Conservation (phyloP, 140 eudicot species). For the Ambrosia hybrid region DNA sequence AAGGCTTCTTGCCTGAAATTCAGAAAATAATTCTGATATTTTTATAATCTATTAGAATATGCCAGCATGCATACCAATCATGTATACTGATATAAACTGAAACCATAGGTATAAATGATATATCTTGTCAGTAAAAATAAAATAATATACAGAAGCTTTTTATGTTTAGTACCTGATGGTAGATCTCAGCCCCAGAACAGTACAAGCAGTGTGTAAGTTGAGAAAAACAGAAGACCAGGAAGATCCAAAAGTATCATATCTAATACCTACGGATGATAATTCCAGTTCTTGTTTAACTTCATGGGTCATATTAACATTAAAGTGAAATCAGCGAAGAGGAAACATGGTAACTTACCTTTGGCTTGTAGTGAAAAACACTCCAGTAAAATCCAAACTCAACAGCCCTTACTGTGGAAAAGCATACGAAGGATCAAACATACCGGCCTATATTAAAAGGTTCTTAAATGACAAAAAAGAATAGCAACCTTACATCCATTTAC, state of each 20-base stretch:
- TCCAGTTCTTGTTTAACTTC: background rate
- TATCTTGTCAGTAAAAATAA: background rate
- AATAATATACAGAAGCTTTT: background rate
- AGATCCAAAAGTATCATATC: slow-evolving; percentile 69
- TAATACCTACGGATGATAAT: slow-evolving; percentile 45
- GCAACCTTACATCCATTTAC: slow-evolving; percentile 75
- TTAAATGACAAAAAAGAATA: slow-evolving; percentile 22
- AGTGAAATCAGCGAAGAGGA: slow-evolving; percentile 1
- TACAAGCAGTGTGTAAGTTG: slow-evolving; percentile 85
- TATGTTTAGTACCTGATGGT: slow-evolving; percentile 54
- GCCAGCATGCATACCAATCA: background rate
- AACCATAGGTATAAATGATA: background rate
- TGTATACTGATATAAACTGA: background rate
- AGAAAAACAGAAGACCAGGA: slow-evolving; percentile 88
- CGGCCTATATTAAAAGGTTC: background rate
- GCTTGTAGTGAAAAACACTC: slow-evolving; percentile 41
- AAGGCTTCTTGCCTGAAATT: slow-evolving; percentile 76
- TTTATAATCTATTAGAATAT: background rate
- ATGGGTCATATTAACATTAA: background rate
- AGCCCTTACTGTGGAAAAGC: slow-evolving; percentile 55
- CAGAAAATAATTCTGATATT: slow-evolving; percentile 5
- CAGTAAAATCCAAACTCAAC: slow-evolving; percentile 61
- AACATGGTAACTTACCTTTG: slow-evolving; percentile 46
- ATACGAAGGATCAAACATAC: slow-evolving; percentile 19
- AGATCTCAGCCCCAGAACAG: slow-evolving; percentile 96